Evolutionary conservation across 352 stramenopile genomes (phyloP), one percentile per base, ranked within the genome.

Genomic region (Phytophthora citricola): DNA sequence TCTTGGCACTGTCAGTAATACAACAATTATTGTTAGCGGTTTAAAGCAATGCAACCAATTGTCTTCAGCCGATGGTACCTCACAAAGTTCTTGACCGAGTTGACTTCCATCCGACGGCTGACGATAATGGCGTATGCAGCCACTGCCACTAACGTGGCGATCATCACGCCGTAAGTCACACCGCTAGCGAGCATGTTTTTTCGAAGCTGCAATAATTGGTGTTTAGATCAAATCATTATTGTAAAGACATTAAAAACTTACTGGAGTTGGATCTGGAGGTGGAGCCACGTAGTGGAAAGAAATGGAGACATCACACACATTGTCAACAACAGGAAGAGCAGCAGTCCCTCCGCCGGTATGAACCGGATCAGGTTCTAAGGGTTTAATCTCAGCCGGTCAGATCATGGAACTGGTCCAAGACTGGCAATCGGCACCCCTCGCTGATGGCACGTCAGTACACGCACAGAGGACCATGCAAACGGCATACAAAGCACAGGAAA

Each of bases 361-460:
- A 83, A 6, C 79, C 79, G 74, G 79, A 83, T 88, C 77, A 86
- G 77, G 79, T 86, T 76, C 61, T 77, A 81, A 89, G 75, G 75
- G 75, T 86, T 54, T 85, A 20, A 81, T 85, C 77, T 86, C 79
- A 86, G 77, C 75, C 77, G 58, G 62, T 57, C 64, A 75, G 63
- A 72, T 50, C 69, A 80, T 70, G 50, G 74, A 82, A 82, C 66
- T 75, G 4, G 75, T 82, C 72, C 66, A 83, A 75, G 75, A 48
- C 56, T 73, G 60, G 62, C 67, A 59, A 34, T 73, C 66, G 78
- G 76, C 78, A 87, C 80, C 80, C 80, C 78, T 86, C 80, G 80
- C 80, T 87, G 80, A 67, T 79, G 69, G 51, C 34, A 60, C 52
- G 71, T 83, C 63, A 79, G 72, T 81, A 44, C 39, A 59, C 61